A percentile compares a stretch with the other conserved stretches of the same genome.
Conservation (phyloP, 805 yeast species). For the Saccharomycopsis guyanensis region DNA sequence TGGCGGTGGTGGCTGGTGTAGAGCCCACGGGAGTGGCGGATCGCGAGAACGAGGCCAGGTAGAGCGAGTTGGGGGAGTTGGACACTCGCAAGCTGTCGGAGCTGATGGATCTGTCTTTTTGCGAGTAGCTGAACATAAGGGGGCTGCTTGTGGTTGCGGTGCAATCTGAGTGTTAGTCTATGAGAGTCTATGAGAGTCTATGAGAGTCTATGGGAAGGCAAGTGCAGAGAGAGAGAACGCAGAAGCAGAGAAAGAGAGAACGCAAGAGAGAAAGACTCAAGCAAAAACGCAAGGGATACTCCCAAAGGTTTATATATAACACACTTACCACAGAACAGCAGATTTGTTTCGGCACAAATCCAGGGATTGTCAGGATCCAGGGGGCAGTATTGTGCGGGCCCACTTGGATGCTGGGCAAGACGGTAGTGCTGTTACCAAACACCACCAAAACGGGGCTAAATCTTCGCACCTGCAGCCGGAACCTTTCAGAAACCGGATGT, state of each 20-base stretch:
- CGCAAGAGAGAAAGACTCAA: too few species aligned
- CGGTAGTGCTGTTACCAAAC: too few species aligned
- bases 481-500: too few species aligned
- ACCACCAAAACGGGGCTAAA: too few species aligned
- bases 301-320: neutral
- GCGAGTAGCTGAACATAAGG: slow-evolving; percentile 10
- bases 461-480: too few species aligned
- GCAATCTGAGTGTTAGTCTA: too few species aligned
- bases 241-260: neutral
- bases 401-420: too few species aligned
- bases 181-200: too few species aligned
- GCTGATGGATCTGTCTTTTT: slow-evolving; percentile 8
- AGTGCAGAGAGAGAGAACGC: neutral
- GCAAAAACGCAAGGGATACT: neutral
- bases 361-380: too few species aligned
- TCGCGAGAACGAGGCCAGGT: slow-evolving; percentile 17
- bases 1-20: slow-evolving; percentile 16
- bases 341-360: too few species aligned
- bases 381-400: too few species aligned
- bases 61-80: slow-evolving; percentile 15
- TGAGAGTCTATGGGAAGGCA: neutral
- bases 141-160: too few species aligned
- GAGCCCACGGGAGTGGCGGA: slow-evolving; percentile 12
- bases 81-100: slow-evolving; percentile 11
- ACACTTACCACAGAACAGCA: neutral